Base-by-base conservation (phyloP, 306 rosid species). In the Abrus precatorius region DNA sequence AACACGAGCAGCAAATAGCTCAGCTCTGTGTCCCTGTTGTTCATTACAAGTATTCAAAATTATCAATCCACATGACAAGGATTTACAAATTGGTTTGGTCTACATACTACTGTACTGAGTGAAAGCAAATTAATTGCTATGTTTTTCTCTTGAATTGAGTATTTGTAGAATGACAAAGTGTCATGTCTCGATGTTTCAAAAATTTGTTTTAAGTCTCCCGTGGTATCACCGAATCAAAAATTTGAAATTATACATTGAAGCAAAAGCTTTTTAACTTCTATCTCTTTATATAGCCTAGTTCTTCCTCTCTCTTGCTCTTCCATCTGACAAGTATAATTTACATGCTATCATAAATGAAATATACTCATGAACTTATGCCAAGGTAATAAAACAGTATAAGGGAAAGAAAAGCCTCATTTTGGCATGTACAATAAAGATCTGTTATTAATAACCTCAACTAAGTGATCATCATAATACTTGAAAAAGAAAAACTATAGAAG, bases 21-120 rank as follows among this genome's bases (percentile, higher is more conserved):
- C 98, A 72, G 99, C 94, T 90, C 99, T 90, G 87, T 95, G 99
- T 53, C 99, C 99, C 99, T 95, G 92, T 75, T 69, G 81, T 75
- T 84, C 83, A 85, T 59, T 67, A 70, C 49, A 75, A 66, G 60
- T 62, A 68, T 55, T 54, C 72, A 70, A 75, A 13, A 59, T 34
- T 69, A 79, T 43, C 59, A 80, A 78, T 64, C 49, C 41, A 70
- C 76, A 32, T 45, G 61, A 63, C 13, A 53, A 52, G 1, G 13
- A 80, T 36, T 66, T 65, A 28, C 69, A 47, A 62, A 47, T 2
- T 57, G 55, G 55, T 38, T 57, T 76, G 77, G 47, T 66, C 33
- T 47, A 13, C 68, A 72, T 62, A 76, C 20, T 10, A 61, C 50
- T 56, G 59, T 28, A 57, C 72, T 14, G 45, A 74, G 43, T 34